phyloP scores from a whole-genome alignment of 2,329 filamentous ascomycete species.

The Blastomyces emzantsi region DNA sequence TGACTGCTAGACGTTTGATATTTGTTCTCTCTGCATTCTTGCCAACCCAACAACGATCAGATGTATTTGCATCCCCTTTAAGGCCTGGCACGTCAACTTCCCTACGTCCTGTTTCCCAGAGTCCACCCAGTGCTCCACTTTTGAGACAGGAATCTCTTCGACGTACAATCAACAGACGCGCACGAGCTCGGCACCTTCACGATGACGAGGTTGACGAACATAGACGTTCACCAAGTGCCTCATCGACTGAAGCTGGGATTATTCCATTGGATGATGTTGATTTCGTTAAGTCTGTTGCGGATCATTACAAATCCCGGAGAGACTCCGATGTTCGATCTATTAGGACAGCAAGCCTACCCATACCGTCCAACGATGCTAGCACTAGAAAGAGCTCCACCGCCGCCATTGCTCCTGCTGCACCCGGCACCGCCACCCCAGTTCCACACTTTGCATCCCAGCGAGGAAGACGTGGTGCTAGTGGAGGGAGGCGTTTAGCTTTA shows the following conservation, averaged over 20 bases:
- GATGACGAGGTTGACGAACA: conserved; percentile 26
- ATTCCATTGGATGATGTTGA: conserved; percentile 29
- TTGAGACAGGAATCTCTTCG: conserved; percentile 47
- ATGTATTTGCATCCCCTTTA: conserved; percentile 31
- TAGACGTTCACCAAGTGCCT: conserved; percentile 37
- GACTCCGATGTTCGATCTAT: conserved; percentile 39
- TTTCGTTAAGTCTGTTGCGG: conserved; percentile 19
- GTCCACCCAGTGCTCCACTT: conserved; percentile 42
- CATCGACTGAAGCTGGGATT: conserved; percentile 35
- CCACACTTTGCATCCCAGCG: conserved; percentile 45
- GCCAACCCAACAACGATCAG: conserved; percentile 39
- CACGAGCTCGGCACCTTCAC: conserved; percentile 38
- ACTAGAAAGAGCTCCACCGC: conserved; percentile 41
- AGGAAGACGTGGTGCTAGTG: conserved; percentile 11
- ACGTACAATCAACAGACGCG: conserved; percentile 45
- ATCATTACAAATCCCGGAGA: conserved; percentile 25
- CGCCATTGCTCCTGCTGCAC: conserved; percentile 45
- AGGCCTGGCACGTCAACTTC: conserved; percentile 38
- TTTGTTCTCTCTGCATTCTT: conserved; percentile 52
- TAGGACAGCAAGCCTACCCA: conserved; percentile 35
- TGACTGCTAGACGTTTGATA: conserved; percentile 49
- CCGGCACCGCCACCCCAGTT: conserved; percentile 42
- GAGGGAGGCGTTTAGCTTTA: conserved; percentile 12
- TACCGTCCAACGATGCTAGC: conserved; percentile 36
- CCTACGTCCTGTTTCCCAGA: conserved; percentile 44